These are phyloP conservation scores for Colletotrichum eleusines DNA, from an alignment of 2,329 filamentous ascomycete species.

Conservation along the genomic window DNA sequence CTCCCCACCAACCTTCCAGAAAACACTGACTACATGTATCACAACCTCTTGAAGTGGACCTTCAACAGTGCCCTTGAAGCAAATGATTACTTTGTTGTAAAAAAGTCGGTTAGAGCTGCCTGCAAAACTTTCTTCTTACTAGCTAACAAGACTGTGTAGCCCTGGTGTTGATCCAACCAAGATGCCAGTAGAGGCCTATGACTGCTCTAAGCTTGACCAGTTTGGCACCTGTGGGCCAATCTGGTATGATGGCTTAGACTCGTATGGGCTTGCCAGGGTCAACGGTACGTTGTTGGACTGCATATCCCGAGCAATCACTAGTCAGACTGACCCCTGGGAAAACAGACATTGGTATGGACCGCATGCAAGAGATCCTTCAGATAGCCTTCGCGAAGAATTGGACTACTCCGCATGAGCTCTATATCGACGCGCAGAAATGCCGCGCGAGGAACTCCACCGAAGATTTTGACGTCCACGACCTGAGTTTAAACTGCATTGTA, in stretches of 20 bases:
- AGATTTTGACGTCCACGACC: background rate
- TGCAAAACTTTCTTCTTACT: no score
- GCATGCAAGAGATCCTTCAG: slow-evolving; percentile 8
- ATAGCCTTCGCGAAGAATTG: slow-evolving; percentile 24
- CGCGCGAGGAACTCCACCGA: slow-evolving; percentile 4
- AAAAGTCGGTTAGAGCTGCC: slow-evolving; percentile 12
- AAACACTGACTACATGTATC: slow-evolving; percentile 29
- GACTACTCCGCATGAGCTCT: slow-evolving; percentile 25
- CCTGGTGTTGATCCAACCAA: slow-evolving; percentile 15
- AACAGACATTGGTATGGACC: slow-evolving; percentile 26
- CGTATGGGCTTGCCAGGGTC: slow-evolving; percentile 25
- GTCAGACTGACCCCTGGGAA: background rate
- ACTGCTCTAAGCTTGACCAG: slow-evolving; percentile 8
- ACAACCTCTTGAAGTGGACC: slow-evolving; percentile 18
- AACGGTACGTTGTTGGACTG: background rate
- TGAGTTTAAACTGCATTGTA: slow-evolving; percentile 12
- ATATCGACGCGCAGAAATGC: slow-evolving; percentile 25
- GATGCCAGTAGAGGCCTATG: slow-evolving; percentile 21
- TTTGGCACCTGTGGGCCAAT: slow-evolving; percentile 22
- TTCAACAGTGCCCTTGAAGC: slow-evolving; percentile 12
- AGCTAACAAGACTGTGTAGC: background rate
- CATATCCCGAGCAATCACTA: no score
- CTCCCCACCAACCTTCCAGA: slow-evolving; percentile 8
- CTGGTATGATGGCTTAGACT: slow-evolving; percentile 30
- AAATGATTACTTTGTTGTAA: slow-evolving; percentile 22